Evolutionary conservation across 768 basidiomycete genomes (phyloP).

Genomic region (Rhodocollybia butyracea): DNA sequence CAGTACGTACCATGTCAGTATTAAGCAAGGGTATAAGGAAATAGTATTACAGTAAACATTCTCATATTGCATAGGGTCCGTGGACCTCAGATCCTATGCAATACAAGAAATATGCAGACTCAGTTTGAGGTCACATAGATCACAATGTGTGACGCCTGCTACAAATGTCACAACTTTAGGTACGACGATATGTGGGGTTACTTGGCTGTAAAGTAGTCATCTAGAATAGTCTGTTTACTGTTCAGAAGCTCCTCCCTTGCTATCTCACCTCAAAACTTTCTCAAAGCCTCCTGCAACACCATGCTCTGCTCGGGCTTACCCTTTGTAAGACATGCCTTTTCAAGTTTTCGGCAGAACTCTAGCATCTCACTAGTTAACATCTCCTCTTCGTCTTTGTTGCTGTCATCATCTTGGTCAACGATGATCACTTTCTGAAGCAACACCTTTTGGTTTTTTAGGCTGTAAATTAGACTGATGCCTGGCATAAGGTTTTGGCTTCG

Average conservation of each 20-base stretch:
- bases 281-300: neutral
- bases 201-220: neutral
- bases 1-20: no score
- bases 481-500: neutral
- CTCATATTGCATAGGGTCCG: neutral
- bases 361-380: neutral
- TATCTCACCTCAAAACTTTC: neutral
- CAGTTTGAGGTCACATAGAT: neutral
- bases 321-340: neutral
- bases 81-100: neutral
- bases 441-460: neutral
- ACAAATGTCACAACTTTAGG: neutral
- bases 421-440: neutral
- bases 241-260: neutral
- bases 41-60: neutral
- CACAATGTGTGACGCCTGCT: neutral
- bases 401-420: neutral
- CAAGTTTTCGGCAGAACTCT: neutral
- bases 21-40: neutral
- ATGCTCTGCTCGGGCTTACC: neutral
- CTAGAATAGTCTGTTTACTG: neutral
- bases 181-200: neutral
- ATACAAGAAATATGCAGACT: neutral
- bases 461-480: neutral
- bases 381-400: neutral